Base-by-base conservation (phyloP, 345 rosid species). In the Eutrema yunnanense region DNA sequence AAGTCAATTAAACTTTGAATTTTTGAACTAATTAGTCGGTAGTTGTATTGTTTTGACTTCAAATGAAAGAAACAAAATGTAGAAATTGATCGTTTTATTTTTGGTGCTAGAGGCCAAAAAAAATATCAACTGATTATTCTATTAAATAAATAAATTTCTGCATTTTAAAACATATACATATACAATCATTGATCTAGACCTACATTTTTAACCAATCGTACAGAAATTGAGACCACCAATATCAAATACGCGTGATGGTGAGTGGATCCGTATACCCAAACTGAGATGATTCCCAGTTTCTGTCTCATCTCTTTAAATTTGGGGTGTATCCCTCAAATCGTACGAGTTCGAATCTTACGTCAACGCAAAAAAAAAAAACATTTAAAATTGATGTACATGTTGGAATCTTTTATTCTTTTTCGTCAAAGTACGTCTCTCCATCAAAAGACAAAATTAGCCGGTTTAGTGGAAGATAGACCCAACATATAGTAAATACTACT, bases 331-430 rank as follows among this genome's bases (percentile, higher is more conserved):
- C 9, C 13, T 71, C 68, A 40, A 13, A 13, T 62, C 42, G 53
- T 62, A 51, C 68, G 62, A 71, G 53, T 41, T 29, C 62, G 68
- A 62, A 51, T 62, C 62, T 62, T 51, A 51, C 52, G 61, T 54
- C 67, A 60, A 71, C 50, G 51, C 38, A 13, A 26, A 13, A 60
- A 71, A 19, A 19, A 19, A 9, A 29, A 37, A 49, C 12, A 67
- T 4, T 16, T 43, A 54, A 50, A 9, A 30, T 14, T 30, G 54
- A 1, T 11, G 41, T 36, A 64, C 50, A 10, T 29, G 27, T 73
- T 44, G 56, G 19, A 34, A 46, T 54, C 40, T 9, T 63, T 64
- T 43, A 1, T 36, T 1, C 2, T 29, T 55, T 43, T 9, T 29
- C 58, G 34, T 56, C 51, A 29, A 11, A 36, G n/a, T 38, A 33